Percentiles rank a stretch among this genome's conserved stretches.
These are phyloP conservation scores for Aspergillus persii DNA, from an alignment of 2,329 filamentous ascomycete genomes.

Conservation along the genomic window DNA sequence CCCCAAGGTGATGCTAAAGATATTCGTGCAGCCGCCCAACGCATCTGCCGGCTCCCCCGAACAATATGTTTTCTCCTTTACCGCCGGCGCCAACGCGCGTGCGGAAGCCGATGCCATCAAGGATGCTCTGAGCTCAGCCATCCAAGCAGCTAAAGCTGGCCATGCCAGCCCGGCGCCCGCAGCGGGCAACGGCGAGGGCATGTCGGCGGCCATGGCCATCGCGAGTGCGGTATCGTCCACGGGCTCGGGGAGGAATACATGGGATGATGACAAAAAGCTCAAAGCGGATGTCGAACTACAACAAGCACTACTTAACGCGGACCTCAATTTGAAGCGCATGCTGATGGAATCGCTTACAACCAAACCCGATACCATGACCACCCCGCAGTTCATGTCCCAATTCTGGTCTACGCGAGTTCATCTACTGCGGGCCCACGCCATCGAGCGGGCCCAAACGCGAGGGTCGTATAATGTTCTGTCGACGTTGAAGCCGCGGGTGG, in stretches of 20 bases:
- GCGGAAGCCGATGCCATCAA: conserved; percentile 83
- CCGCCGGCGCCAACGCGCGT: conserved; percentile 70
- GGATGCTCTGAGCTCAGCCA: conserved; percentile 73
- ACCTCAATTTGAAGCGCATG: conserved; percentile 71
- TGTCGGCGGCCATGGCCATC: conserved; percentile 73
- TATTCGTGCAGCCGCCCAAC: conserved; percentile 69
- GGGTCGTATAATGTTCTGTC: conserved; percentile 94
- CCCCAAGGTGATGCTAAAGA: conserved; percentile 89
- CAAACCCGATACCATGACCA: conserved; percentile 79
- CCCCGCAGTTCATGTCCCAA: conserved; percentile 79
- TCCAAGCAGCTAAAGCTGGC: conserved; percentile 64
- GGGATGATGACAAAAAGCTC: conserved; percentile 79
- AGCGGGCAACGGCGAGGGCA: conserved; percentile 41
- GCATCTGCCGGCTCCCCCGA: conserved; percentile 47
- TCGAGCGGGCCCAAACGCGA: conserved; percentile 80
- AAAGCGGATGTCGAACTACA: conserved; percentile 79
- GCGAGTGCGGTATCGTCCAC: conserved; percentile 64
- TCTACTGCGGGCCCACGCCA: conserved; percentile 82
- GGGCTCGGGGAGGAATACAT: conserved; percentile 52
- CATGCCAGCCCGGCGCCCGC: conserved; percentile 36
- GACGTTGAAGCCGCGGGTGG: conserved; percentile 75
- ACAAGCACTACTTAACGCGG: conserved; percentile 80
- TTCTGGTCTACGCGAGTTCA: conserved; percentile 93
- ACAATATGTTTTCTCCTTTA: conserved; percentile 86
- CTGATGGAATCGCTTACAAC: conserved; percentile 81